Evolutionary conservation across 768 basidiomycete species (phyloP), one percentile per base, ranked within the genome.

Genomic region (Cystofilobasidium capitatum): DNA sequence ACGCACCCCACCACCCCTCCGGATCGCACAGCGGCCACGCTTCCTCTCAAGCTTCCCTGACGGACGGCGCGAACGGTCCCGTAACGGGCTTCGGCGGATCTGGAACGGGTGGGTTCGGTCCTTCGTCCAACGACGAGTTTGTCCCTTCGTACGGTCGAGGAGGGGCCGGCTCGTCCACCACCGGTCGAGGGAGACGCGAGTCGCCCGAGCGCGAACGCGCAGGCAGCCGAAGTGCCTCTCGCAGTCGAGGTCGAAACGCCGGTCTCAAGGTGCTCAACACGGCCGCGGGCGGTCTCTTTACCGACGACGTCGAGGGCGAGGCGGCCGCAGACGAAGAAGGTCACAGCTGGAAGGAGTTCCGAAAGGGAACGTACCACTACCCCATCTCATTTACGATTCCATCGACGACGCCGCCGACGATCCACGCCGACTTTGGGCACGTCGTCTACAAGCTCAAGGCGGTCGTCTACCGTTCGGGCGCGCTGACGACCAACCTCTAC

Each of bases 341-440:
- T 35, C 74, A 75, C 24, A 71, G 77, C 6, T 97, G 91, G 90
- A 86, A 87, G 74, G 87, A 93, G 76, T 94, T 94, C 76, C 84
- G 86, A 72, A 85, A 88, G 79, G 92, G 91, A 88, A 63, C 44
- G 80, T 97, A 98, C 75, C 90, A 87, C 22, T 98, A 91, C 77
- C 94, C 94, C 3, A 88, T 99, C 73, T 88, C 88, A 17, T 92
- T 97, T 76, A 81, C 85, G 22, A 85, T 99, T 64, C 90, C 94
- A 0, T 80, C 84, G 7, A 82, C 83, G 67, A 81, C 87, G 3
- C 91, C 92, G 3, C 89, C 94, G 2, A 85, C 86, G 0, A 79
- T 93, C 70, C 80, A 81, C 49, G 86, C 86, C 69, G 83, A 86
- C 44, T 87, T 83, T 71, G 94, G 92, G 12, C 82, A 84, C 3